These are phyloP conservation scores for Akanthomyces lecanii DNA, from an alignment of 2,329 filamentous ascomycete genomes.

Conservation along the genomic window DNA sequence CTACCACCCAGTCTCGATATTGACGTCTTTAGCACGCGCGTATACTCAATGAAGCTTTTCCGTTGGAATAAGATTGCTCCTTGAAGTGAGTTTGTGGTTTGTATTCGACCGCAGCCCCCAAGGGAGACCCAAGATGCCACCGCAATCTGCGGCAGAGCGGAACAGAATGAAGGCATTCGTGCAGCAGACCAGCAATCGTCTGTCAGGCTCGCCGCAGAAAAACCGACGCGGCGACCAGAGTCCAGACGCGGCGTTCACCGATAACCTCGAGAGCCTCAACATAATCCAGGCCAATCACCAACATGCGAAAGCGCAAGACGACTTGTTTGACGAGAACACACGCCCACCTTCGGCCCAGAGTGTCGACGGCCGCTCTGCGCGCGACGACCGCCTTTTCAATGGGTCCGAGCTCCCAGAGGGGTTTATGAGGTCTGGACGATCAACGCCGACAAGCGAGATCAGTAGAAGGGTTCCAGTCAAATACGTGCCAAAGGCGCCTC, in stretches of 20 bases:
- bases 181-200: background rate
- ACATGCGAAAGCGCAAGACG: background rate
- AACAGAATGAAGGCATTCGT: conserved; percentile 16
- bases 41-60: background rate
- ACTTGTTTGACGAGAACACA: conserved; percentile 1
- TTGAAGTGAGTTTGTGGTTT: background rate
- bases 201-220: conserved; percentile 1
- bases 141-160: background rate
- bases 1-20: background rate
- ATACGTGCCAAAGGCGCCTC: conserved; percentile 7
- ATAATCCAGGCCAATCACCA: background rate
- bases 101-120: background rate
- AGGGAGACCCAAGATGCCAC: background rate
- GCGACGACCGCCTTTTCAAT: conserved; percentile 26
- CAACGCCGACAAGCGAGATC: conserved; percentile 33
- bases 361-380: background rate
- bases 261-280: conserved; percentile 11
- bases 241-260: conserved; percentile 9
- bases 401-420: conserved; percentile 37
- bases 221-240: conserved; percentile 2
- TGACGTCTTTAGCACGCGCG: background rate
- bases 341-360: conserved; percentile 10
- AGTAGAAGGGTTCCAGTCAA: conserved; percentile 22
- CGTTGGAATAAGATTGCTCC: background rate
- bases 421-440: conserved; percentile 37